Base-by-base conservation (phyloP, 2,329 filamentous ascomycete genomes). In the Akanthomyces lecanii region DNA sequence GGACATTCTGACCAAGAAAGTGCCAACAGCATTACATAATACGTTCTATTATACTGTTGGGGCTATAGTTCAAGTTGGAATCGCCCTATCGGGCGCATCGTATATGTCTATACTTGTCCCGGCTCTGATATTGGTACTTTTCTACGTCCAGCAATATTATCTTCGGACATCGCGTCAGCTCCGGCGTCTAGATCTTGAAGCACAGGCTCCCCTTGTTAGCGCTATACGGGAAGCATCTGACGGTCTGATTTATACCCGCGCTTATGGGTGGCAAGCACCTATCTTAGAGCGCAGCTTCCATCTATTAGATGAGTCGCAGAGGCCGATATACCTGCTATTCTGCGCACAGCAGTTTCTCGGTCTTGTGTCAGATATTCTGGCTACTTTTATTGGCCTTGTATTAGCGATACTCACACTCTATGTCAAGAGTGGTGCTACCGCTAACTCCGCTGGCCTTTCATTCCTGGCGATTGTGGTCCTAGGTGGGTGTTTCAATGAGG, bases 81-180 rank as follows among this genome's bases (percentile, higher is more conserved):
- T 47, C 0, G 21, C 33, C 10, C 5, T n/a, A 3, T 38, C 60
- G 3, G 51, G 60, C 18, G 44, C 60, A 5, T 12, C 30, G 0
- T 62, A 62, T 16, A 54, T 62, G 51, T 16, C 52, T 0, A 25
- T 28, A 4, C 8, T 55, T 4, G 18, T 62, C 1, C 60, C 60
- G 14, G n/a, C 8, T 0, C 18, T 56, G 0, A 5, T 56, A 0
- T 33, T 40, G 16, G 21, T n/a, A 4, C 25, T 62, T 0, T 28
- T 18, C n/a, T 50, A 36, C n/a, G 1, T 58, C 1, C 48, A 58
- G 12, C 38, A 16, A 10, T 58, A 33, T 47, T 63, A 33, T 38
- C 61, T 63, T 11, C 33, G 36, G 0, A 59, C 61, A 25, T 63
- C 61, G 10, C 53, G 54, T 11, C 61, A 63, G 10, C 45, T 63